Percentiles rank a stretch among this genome's conserved stretches.
phyloP scores from a whole-genome alignment of 192 early-diverging fungal genomes.

The Linnemannia hyalina region DNA sequence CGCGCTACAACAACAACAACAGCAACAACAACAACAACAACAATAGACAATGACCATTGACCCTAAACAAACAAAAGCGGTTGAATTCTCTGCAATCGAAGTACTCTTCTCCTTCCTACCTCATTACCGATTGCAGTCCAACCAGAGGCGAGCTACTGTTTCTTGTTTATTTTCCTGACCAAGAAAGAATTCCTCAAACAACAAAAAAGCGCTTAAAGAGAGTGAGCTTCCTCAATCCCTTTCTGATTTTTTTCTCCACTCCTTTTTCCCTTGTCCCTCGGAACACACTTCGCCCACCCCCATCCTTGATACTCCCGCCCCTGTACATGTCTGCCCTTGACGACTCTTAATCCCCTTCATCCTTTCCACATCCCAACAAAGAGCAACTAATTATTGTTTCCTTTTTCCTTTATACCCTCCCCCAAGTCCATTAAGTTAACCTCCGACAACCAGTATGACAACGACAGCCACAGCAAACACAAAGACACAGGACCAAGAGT shows the following conservation, averaged over 20 bases:
- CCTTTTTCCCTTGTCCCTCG: background rate
- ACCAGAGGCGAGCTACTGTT: too few species aligned
- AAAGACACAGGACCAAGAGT: background rate
- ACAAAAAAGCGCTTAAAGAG: background rate
- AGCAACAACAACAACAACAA: background rate
- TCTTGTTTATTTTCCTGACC: background rate
- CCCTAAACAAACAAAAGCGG: background rate
- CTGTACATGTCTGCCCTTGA: background rate
- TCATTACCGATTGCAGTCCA: background rate
- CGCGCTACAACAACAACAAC: background rate
- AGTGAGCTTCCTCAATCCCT: background rate
- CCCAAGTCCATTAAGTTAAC: background rate
- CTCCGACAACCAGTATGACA: background rate
- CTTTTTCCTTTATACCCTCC: background rate
- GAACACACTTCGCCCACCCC: background rate
- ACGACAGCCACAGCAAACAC: background rate
- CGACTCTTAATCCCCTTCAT: background rate
- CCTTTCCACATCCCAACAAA: background rate
- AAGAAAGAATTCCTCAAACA: background rate
- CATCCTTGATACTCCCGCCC: background rate
- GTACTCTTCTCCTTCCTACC: background rate
- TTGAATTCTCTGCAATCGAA: conserved; percentile 35
- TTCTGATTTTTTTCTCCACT: background rate
- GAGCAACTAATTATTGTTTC: background rate
- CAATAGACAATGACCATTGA: too few species aligned